Percentiles rank a stretch among this genome's conserved stretches.
phyloP scores from a whole-genome alignment of 768 basidiomycete species.

The Brasilioporus rufonigricans region DNA sequence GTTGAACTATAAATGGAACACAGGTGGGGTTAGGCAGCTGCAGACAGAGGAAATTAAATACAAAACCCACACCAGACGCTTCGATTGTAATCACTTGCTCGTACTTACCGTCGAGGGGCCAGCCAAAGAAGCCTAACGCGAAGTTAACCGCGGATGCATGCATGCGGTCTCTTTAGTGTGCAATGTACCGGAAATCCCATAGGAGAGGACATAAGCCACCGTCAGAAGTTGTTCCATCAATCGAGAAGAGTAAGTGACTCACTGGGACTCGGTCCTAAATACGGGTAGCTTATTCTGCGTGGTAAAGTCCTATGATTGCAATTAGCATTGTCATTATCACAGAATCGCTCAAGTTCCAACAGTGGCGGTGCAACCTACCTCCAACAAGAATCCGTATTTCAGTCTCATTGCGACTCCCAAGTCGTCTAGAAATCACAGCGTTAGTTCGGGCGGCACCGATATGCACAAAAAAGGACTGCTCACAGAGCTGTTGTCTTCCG shows the following conservation, averaged over 20 bases:
- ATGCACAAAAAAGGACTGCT: conserved; percentile 21
- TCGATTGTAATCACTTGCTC: conserved; percentile 79
- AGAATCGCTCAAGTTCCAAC: conserved; percentile 1
- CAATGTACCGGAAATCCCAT: not conserved
- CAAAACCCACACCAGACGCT: conserved; percentile 46
- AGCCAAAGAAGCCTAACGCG: conserved; percentile 74
- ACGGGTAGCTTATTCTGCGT: conserved; percentile 63
- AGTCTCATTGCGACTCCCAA: conserved; percentile 69
- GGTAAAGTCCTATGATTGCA: conserved; percentile 52
- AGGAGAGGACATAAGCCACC: not conserved
- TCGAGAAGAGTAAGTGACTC: conserved; percentile 18
- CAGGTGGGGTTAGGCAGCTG: not conserved
- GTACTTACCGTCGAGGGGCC: conserved; percentile 69
- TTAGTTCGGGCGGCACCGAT: not conserved
- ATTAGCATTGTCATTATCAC: conserved; percentile 12
- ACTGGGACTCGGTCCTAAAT: conserved; percentile 79
- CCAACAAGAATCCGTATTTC: conserved; percentile 76
- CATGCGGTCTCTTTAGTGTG: conserved; percentile 61
- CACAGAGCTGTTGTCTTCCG: conserved; percentile 82
- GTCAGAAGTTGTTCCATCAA: not conserved
- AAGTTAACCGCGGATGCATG: conserved; percentile 62
- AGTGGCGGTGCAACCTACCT: conserved; percentile 34
- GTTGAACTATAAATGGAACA: conserved; percentile 51
- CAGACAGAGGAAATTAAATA: conserved; percentile 12
- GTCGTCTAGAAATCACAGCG: conserved; percentile 40